A percentile compares a stretch with the other conserved stretches of the same genome.
These are phyloP conservation scores for Brachypodium distachyon DNA, from an alignment of 202 grass and related monocot genomes.

Conservation along the genomic window DNA sequence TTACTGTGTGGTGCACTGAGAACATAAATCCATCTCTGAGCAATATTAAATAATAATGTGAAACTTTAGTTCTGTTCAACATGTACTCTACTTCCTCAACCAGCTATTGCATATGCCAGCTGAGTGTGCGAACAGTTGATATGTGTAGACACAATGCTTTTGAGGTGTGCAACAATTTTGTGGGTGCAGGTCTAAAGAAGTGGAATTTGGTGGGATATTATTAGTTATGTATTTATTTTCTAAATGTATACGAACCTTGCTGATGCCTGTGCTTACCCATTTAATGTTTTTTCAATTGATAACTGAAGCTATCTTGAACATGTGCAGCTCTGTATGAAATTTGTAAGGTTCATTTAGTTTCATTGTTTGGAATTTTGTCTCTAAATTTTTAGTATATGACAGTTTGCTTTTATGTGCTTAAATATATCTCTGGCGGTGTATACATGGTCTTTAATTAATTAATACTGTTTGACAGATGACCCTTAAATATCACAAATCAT, in stretches of 20 bases:
- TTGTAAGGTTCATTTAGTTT: neutral
- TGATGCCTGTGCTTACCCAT: neutral
- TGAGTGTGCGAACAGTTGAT: neutral
- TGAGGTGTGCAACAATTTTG: constrained; percentile 3
- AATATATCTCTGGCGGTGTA: neutral
- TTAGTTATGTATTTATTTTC: neutral
- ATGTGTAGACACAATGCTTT: neutral
- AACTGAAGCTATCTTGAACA: neutral
- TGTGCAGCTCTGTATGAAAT: neutral
- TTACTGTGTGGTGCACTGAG: neutral
- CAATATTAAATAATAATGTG: neutral
- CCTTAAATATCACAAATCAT: neutral
- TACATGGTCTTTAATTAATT: neutral
- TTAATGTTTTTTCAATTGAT: neutral
- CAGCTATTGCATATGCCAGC: neutral
- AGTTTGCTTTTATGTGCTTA: neutral
- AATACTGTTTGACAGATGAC: neutral
- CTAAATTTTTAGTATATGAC: neutral
- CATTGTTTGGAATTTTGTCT: neutral
- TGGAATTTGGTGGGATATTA: constrained; percentile 7
- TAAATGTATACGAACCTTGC: constrained; percentile 5
- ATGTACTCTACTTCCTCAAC: constrained; percentile 11
- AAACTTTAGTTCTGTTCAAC: neutral
- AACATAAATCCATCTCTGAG: neutral
- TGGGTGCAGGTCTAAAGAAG: constrained; percentile 19